Base-by-base conservation (phyloP, 164 flowering plant genomes). In the Cinnamomum chago region DNA sequence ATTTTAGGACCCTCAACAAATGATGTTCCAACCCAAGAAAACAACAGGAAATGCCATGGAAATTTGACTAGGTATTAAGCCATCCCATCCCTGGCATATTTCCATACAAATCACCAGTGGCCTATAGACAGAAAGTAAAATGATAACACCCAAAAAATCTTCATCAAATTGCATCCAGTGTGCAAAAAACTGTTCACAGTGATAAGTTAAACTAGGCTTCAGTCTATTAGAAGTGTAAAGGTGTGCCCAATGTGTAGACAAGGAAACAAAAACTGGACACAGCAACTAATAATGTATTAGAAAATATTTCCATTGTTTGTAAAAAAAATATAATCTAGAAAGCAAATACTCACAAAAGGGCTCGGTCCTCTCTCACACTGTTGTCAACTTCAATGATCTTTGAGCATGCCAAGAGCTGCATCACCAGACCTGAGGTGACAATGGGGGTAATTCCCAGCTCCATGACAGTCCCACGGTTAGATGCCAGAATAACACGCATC, bases 401-500 rank as follows among this genome's bases (percentile, higher is more conserved):
- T 50, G 88, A 86, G 40, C 88, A 87, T 72, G 84, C 87, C 75
- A 86, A 79, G 40, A 86, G 86, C 71, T 86, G 89, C 88, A 86
- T 85, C 75, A 86, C 88, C 72, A 86, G 70, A n/a, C 89, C 89
- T 58, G 89, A 86, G 3, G 88, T 86, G 65, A 86, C 88, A 33
- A 86, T 85, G 35, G 89, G 89, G 50, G 88, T 86, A 72, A 86
- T 86, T 13, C 89, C 88, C 33, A 86, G 85, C 81, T 86, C 89
- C 89, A 86, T 86, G 60, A 86, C 88, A 60, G 89, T 86, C 25
- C 89, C 89, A 76, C 89, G 84, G 76, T 79, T 86, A 52, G 88
- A 86, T n/a, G 89, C 88, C 27, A 86, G 86, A 65, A 86, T 86
- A 62, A 85, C 89, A 72, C 89, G 86, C 88, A 86, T 86, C 89